Conservation (phyloP, 2,329 filamentous ascomycete species). For the Ophiocordyceps camponoti-leonardi region DNA sequence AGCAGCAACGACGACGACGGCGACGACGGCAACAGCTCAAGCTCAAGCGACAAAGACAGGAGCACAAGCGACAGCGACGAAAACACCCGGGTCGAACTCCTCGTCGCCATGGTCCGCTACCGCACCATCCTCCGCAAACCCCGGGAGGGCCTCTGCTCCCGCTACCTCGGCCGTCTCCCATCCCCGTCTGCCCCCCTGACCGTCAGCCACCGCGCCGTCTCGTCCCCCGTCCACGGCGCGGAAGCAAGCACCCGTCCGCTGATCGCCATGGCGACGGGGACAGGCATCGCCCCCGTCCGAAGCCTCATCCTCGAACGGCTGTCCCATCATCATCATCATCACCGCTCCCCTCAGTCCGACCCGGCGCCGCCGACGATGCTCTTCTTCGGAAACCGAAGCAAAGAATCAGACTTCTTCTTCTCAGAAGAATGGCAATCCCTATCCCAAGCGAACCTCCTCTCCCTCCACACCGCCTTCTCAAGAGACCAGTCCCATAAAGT, state of each 20-base stretch:
- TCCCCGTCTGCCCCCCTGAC: slow-evolving; percentile 40
- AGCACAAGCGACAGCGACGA: neutral
- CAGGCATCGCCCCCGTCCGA: slow-evolving; percentile 72
- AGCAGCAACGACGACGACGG: too few relatives aligned
- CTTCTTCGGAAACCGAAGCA: slow-evolving; percentile 74
- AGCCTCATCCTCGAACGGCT: slow-evolving; percentile 63
- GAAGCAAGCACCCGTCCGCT: slow-evolving; percentile 33
- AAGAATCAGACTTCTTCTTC: slow-evolving; percentile 66
- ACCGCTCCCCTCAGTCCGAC: too few relatives aligned
- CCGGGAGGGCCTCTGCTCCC: slow-evolving; percentile 75
- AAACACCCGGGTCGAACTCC: slow-evolving; percentile 44
- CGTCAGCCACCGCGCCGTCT: slow-evolving; percentile 38
- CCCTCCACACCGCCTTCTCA: slow-evolving; percentile 29
- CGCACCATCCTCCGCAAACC: slow-evolving; percentile 71
- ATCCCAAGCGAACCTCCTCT: slow-evolving; percentile 6
- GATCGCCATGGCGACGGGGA: slow-evolving; percentile 69
- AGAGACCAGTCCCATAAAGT: slow-evolving; percentile 29
- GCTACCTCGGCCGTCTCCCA: slow-evolving; percentile 65
- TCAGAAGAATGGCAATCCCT: slow-evolving; percentile 48
- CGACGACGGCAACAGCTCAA: too few relatives aligned
- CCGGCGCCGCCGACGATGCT: slow-evolving; percentile 45
- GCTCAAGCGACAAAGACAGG: too few relatives aligned
- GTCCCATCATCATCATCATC: slow-evolving; percentile 5
- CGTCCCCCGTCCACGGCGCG: slow-evolving; percentile 21
- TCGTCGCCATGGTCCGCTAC: slow-evolving; percentile 83